phyloP scores from a whole-genome alignment of 164 flowering plant genomes.

The Vitis labrusca region DNA sequence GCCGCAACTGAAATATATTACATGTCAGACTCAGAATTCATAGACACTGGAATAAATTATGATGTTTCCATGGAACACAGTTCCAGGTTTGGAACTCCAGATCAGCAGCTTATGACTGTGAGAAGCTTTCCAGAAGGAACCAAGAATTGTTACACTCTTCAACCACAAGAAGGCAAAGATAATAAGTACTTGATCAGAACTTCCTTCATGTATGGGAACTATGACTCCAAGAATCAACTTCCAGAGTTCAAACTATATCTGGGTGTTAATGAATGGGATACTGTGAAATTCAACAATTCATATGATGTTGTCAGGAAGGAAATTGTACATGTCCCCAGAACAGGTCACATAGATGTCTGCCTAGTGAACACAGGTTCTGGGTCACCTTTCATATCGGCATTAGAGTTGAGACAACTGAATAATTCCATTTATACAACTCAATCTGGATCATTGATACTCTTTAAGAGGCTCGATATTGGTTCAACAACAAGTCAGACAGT shows the following conservation, averaged over 20 bases:
- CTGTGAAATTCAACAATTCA: slow-evolving; percentile 6
- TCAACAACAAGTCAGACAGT: neutral
- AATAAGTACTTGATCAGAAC: slow-evolving; percentile 44
- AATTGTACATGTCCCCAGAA: slow-evolving; percentile 21
- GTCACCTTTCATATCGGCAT: slow-evolving; percentile 43
- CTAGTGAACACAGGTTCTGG: slow-evolving; percentile 33
- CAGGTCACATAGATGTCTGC: slow-evolving; percentile 27
- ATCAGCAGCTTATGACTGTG: slow-evolving; percentile 9
- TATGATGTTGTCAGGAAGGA: slow-evolving; percentile 4
- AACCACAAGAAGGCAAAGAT: neutral
- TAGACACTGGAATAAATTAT: slow-evolving; percentile 23
- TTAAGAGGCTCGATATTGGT: neutral
- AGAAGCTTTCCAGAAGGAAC: slow-evolving; percentile 44
- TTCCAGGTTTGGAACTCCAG: neutral
- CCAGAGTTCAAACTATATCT: slow-evolving; percentile 45
- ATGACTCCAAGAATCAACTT: slow-evolving; percentile 18
- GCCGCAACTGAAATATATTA: slow-evolving; percentile 23
- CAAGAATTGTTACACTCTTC: slow-evolving; percentile 43
- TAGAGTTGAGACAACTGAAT: slow-evolving; percentile 30
- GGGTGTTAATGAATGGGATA: slow-evolving; percentile 37
- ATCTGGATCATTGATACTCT: slow-evolving; percentile 16
- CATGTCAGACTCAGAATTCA: slow-evolving; percentile 22
- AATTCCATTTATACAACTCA: slow-evolving; percentile 12
- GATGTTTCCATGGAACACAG: slow-evolving; percentile 2
- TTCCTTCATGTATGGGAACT: slow-evolving; percentile 51